A percentile compares a stretch with the other conserved stretches of the same genome.
These are phyloP conservation scores for Phytopythium chamaehyphon DNA, from an alignment of 352 stramenopile genomes.

Conservation along the genomic window DNA sequence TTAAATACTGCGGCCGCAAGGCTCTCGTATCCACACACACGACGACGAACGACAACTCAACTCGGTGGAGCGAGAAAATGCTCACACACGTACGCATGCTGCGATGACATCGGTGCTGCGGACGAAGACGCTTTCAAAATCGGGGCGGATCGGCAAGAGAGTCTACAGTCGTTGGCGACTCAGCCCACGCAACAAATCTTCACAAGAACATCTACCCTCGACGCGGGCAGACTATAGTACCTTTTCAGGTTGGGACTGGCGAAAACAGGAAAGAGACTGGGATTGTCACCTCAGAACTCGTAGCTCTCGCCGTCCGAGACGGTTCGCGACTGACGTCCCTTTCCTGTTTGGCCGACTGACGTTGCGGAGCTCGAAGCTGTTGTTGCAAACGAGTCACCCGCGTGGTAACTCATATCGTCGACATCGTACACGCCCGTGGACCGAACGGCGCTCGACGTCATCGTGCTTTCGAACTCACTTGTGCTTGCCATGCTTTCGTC, in stretches of 20 bases:
- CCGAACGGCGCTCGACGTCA: constrained; percentile 25
- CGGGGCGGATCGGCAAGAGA: too few species aligned
- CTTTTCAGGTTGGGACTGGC: constrained; percentile 12
- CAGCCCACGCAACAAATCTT: too few species aligned
- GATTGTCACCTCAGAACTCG: constrained; percentile 38
- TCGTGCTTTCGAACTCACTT: constrained; percentile 29
- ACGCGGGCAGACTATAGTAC: background rate
- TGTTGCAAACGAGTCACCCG: constrained; percentile 23
- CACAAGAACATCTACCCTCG: too few species aligned
- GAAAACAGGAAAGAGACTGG: constrained; percentile 1
- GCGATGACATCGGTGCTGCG: too few species aligned
- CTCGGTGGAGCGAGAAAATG: too few species aligned
- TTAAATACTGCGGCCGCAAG: too few species aligned
- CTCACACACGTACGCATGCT: too few species aligned
- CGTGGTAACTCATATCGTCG: constrained; percentile 25
- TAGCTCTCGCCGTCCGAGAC: constrained; percentile 66
- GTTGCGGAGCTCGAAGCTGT: constrained; percentile 20
- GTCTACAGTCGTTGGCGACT: too few species aligned
- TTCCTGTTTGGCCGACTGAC: background rate
- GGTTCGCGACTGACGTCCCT: constrained; percentile 28
- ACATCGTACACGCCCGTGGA: constrained; percentile 42
- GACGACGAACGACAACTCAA: too few species aligned
- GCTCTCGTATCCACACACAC: too few species aligned
- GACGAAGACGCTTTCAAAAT: too few species aligned
- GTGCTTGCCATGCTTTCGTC: constrained; percentile 36